Percentiles rank a stretch among this genome's conserved stretches.
These are phyloP conservation scores for Candida pini DNA, from an alignment of 805 yeast species.

Conservation along the genomic window DNA sequence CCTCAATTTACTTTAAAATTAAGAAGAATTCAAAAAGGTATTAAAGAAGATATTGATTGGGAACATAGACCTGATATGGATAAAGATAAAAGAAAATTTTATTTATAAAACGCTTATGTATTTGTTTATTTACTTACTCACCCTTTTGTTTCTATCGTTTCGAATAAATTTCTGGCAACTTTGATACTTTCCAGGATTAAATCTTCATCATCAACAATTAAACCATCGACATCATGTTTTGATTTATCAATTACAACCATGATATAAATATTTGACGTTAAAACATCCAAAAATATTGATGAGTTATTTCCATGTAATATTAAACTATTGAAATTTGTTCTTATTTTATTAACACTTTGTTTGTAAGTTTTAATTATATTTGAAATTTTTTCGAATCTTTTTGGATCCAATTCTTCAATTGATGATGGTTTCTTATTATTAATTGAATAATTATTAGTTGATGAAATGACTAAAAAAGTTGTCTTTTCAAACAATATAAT, in stretches of 20 bases:
- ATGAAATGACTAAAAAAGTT: conserved; percentile 78
- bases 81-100: conserved; percentile 88
- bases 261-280: conserved; percentile 32
- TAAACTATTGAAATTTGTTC: conserved; percentile 77
- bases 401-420: conserved; percentile 61
- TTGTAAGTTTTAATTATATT: conserved; percentile 92
- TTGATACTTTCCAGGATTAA: conserved; percentile 30
- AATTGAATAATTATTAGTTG: conserved; percentile 36
- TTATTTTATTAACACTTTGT: conserved; percentile 81
- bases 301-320: conserved; percentile 52
- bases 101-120: conserved; percentile 39
- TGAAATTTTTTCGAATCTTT: conserved; percentile 88
- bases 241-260: conserved; percentile 32
- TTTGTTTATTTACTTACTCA: neutral
- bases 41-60: conserved; percentile 92
- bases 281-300: conserved; percentile 30
- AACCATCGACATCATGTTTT: conserved; percentile 11
- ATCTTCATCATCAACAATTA: conserved; percentile 28
- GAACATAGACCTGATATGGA: conserved; percentile 97
- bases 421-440: conserved; percentile 3
- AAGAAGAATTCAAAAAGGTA: conserved; percentile 85
- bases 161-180: conserved; percentile 29
- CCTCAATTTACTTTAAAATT: conserved; percentile 92
- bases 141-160: conserved; percentile 23
- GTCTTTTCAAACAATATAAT: conserved; percentile 89